Evolutionary conservation across 257 asterid species (phyloP).

Genomic region (Anisodus acutangulus): DNA sequence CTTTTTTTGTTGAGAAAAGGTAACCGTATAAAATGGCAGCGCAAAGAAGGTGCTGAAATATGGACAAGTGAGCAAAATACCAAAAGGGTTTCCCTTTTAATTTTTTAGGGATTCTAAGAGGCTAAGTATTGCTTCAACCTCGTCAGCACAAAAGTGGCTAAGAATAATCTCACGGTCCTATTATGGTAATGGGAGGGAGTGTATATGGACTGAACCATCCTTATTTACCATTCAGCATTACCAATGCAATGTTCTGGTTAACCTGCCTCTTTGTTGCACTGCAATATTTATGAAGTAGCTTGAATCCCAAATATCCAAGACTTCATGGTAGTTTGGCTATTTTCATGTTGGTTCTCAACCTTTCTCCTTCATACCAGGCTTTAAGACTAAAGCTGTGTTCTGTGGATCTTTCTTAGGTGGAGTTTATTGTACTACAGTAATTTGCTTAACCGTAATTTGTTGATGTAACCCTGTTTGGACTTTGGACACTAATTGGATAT

Average conservation of each 20-base stretch:
- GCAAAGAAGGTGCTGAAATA: background rate
- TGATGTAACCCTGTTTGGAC: background rate
- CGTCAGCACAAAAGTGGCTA: background rate
- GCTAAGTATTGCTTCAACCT: background rate
- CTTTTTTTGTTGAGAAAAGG: background rate
- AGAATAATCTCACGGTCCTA: background rate
- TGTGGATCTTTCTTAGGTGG: background rate
- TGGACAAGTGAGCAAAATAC: background rate
- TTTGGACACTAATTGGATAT: background rate
- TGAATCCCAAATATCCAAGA: background rate
- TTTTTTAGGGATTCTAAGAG: background rate
- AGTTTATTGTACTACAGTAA: background rate
- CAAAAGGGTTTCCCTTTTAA: background rate
- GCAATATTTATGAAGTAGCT: background rate
- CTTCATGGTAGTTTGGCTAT: background rate
- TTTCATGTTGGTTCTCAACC: background rate
- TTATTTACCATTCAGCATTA: background rate
- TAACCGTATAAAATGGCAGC: background rate
- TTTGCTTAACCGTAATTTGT: background rate
- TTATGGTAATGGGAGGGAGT: background rate
- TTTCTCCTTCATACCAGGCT: background rate
- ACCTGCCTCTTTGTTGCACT: background rate
- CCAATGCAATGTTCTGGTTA: background rate
- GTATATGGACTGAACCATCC: slow-evolving; percentile 1
- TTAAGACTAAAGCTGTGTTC: background rate